Percentiles rank a stretch among this genome's conserved stretches.
Evolutionary conservation across 192 early-diverging fungal genomes (phyloP).

Genomic region (Backusella liffmaniae): DNA sequence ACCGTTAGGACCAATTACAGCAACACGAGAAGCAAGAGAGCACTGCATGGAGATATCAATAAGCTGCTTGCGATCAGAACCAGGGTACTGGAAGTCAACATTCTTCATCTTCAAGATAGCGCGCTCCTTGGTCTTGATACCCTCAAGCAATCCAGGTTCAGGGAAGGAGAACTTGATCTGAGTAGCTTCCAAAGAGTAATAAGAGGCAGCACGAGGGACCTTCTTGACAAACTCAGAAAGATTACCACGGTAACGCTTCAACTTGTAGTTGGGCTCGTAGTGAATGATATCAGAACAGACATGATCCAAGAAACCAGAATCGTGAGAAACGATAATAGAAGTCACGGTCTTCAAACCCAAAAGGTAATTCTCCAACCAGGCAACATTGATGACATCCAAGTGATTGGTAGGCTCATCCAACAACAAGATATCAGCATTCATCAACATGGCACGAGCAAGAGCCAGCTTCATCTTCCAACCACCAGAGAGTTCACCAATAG

Average conservation of each 20-base stretch:
- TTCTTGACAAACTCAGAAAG: constrained; percentile 77
- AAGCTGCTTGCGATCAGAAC: constrained; percentile 54
- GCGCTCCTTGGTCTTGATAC: constrained; percentile 73
- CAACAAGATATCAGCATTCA: constrained; percentile 81
- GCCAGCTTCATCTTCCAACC: constrained; percentile 92
- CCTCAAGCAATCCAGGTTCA: constrained; percentile 71
- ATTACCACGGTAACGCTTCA: constrained; percentile 79
- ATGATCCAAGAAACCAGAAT: constrained; percentile 79
- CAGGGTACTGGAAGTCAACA: constrained; percentile 72
- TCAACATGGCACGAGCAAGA: constrained; percentile 83
- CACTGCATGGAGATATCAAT: constrained; percentile 60
- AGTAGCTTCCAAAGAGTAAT: constrained; percentile 72
- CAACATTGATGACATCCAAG: constrained; percentile 69
- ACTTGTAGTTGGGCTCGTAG: constrained; percentile 71
- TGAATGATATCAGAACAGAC: constrained; percentile 85
- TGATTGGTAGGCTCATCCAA: constrained; percentile 88
- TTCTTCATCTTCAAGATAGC: constrained; percentile 79
- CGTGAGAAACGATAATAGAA: constrained; percentile 85
- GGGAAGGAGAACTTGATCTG: constrained; percentile 70
- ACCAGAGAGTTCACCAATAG: constrained; percentile 76
- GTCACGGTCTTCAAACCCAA: constrained; percentile 68
- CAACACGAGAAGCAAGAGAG: constrained; percentile 74
- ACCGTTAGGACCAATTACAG: constrained; percentile 78
- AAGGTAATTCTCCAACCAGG: constrained; percentile 72
- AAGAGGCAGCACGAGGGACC: constrained; percentile 71